Base-by-base conservation (phyloP, 2,329 filamentous ascomycete species). In the Calycina herbarum region DNA sequence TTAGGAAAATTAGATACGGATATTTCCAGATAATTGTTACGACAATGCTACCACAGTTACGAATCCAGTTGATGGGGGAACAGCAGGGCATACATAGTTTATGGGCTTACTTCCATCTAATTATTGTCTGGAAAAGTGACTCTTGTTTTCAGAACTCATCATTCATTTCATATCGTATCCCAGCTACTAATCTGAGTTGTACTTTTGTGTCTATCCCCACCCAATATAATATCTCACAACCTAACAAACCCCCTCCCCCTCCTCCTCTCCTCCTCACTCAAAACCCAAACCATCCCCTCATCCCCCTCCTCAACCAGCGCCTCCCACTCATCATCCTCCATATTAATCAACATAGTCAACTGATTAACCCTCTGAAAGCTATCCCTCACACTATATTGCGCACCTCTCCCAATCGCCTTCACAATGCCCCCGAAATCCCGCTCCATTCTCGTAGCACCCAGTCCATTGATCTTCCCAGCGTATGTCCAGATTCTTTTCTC, bases 311-410 rank as follows among this genome's bases (percentile, higher is more conserved):
- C 82, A 38, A 82, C 78, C 51, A 94, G 78, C 77, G 95, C 93
- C 59, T 94, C 91, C 91, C 93, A 97, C 78, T 97, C 94, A 65
- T 97, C 94, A 40, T 95, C 92, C 76, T 97, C 94, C 93, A 97
- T 96, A 72, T 94, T 94, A 76, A 94, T 88, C 17, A 97, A 87
- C 82, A 96, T 87, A 65, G 91, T 86, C 72, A 97, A 89, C 82
- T 97, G 93, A 66, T 85, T 83, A 65, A 91, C 91, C 73, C 89
- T 86, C 33, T 85, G 83, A 79, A 97, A 97, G 2, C 85, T 79
- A 74, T 96, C 93, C 38, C 92, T 83, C 42, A 95, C 85, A 1
- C 86, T 86, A 75, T 96, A 97, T 73, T 91, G 88, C 3, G 84
- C 85, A 2, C 89, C 91, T 67, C 82, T 84, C 11, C 87, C 85